Evolutionary conservation across 352 stramenopile genomes (phyloP), one percentile per base, ranked within the genome.

Genomic region (Phytophthora fragariaefolia): DNA sequence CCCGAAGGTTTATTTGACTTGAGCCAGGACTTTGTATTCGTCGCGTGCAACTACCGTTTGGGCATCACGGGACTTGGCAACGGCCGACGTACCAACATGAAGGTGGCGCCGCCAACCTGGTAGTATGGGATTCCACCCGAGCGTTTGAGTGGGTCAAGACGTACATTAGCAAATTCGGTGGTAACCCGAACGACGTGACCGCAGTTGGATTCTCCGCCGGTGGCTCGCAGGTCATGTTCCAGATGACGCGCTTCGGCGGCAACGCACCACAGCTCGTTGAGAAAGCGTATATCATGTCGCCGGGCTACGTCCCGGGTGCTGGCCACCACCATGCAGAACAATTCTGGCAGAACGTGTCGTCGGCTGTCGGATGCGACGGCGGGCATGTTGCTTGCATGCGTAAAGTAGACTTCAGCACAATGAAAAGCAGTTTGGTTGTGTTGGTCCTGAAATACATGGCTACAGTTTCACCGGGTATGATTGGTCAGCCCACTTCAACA

Each of bases 41-140:
- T 75, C 5, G 61, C 61, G 13, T 68, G 67, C 61, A 75, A 75
- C 56, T 75, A 75, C 61, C 67, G 67, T 43, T 55, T 75, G 2
- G 55, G 61, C 9, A 45, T 68, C 27, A 68, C 67, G 9, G 62
- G 68, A 8, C 51, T 67, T 8, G 50, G 58, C 13, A 50, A 58
- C 10, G 63, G 59, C 17, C 61, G n/a, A 53, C 62, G 27, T 59
- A 71, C 2, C 55, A 70, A 10, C 56, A 55, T n/a, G 56, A 75
- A 28, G 68, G 68, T 23, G 54, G 63, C 5, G 62, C 43, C 6
- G 49, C 63, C 51, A 75, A 75, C 51, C 22, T 57, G n/a, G 49
- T 43, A 4, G 24, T 71, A n/a, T 67, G 68, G 28, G 68, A 77
- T 32, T 56, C 65, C 18, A 64, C 66, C 6, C 24, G 53, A 7